Evolutionary conservation across 805 yeast species (phyloP).

Genomic region (Candida ficus): DNA sequence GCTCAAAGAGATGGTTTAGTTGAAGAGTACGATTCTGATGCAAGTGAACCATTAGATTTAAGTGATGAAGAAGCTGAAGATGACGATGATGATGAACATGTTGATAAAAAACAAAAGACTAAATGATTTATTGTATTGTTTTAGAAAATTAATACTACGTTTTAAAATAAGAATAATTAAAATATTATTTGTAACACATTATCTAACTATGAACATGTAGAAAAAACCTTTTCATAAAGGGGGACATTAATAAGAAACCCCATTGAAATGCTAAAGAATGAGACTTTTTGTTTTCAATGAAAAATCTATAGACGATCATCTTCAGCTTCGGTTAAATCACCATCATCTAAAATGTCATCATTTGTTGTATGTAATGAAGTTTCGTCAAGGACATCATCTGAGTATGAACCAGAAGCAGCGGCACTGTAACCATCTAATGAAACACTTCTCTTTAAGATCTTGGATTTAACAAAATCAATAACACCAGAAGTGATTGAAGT

Average conservation of each 20-base stretch:
- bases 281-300: neutral
- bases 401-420: slow-evolving; percentile 9
- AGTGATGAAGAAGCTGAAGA: slow-evolving; percentile 15
- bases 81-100: slow-evolving; percentile 3
- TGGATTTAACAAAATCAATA: slow-evolving; percentile 3
- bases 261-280: neutral
- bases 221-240: too few species aligned
- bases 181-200: neutral
- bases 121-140: neutral
- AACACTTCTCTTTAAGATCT: slow-evolving; percentile 6
- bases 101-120: slow-evolving; percentile 4
- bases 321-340: slow-evolving; percentile 26
- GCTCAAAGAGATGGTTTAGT: slow-evolving; percentile 59
- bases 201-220: slow-evolving; percentile 4
- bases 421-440: slow-evolving; percentile 15
- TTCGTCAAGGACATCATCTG: slow-evolving; percentile 11
- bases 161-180: too few species aligned
- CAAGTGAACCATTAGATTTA: slow-evolving; percentile 47
- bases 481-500: slow-evolving; percentile 14
- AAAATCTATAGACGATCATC: slow-evolving; percentile 17
- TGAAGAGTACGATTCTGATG: slow-evolving; percentile 49
- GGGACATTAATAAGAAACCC: too few species aligned
- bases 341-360: slow-evolving; percentile 27
- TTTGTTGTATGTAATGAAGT: slow-evolving; percentile 16
- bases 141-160: too few species aligned